Evolutionary conservation across 2,329 filamentous ascomycete species (phyloP).

Genomic region (Diaporthe sp.): DNA sequence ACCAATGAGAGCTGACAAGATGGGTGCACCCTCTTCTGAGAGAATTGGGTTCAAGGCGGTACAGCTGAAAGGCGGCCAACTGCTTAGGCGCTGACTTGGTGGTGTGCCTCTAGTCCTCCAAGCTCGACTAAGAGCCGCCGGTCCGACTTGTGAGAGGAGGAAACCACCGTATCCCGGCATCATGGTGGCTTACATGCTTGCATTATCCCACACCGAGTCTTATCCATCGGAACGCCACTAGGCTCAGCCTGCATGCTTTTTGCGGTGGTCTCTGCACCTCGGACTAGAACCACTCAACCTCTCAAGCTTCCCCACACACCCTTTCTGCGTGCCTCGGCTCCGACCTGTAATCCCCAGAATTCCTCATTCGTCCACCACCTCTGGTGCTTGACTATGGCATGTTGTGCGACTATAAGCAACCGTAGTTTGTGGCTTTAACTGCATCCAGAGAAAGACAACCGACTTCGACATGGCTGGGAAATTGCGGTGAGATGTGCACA

Average conservation of each 20-base stretch:
- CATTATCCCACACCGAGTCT: conserved; percentile 2
- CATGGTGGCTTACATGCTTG: conserved; percentile 22
- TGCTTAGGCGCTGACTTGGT: too few species aligned
- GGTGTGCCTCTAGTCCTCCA: too few species aligned
- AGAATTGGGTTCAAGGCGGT: background rate
- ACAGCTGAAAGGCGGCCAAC: conserved; percentile 2
- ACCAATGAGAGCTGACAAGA: background rate
- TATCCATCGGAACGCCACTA: conserved; percentile 9
- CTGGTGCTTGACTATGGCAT: background rate
- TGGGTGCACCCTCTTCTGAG: background rate
- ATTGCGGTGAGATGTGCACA: background rate
- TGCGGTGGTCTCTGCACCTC: background rate
- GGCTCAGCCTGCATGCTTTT: conserved; percentile 1
- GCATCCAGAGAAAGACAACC: too few species aligned
- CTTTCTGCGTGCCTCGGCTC: background rate
- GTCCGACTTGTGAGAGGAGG: background rate
- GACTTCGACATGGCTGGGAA: background rate
- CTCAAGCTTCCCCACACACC: background rate
- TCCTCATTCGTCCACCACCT: background rate
- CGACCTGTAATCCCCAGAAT: background rate
- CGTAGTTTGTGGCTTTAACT: background rate
- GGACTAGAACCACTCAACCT: background rate
- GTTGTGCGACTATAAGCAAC: background rate
- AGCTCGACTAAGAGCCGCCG: background rate
- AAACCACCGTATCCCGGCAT: conserved; percentile 4